Evolutionary conservation across 2,329 filamentous ascomycete genomes (phyloP).

Genomic region (Trichophaea hybrida): DNA sequence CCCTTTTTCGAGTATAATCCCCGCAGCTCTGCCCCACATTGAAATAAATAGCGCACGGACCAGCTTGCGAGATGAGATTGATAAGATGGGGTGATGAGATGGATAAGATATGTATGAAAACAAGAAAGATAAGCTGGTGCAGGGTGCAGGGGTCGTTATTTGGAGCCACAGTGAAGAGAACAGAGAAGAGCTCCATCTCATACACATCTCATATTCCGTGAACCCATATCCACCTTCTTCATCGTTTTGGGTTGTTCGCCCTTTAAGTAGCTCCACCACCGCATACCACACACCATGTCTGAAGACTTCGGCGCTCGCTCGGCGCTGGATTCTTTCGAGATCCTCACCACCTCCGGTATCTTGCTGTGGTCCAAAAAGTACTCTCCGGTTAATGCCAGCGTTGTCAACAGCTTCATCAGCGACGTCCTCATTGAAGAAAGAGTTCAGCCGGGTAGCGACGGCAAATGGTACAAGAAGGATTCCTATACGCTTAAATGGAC

Average conservation of each 20-base stretch:
- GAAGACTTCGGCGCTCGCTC: slow-evolving; percentile 17
- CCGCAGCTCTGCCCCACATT: not conserved
- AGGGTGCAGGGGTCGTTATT: too few species aligned
- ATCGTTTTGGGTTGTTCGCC: not conserved
- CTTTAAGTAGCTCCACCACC: not conserved
- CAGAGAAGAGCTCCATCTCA: not conserved
- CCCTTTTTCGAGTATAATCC: too few species aligned
- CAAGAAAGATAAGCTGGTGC: too few species aligned
- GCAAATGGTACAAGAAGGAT: slow-evolving; percentile 67
- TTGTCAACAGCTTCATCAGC: slow-evolving; percentile 88
- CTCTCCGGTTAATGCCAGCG: slow-evolving; percentile 59
- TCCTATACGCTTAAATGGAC: slow-evolving; percentile 94
- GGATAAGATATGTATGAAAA: too few species aligned
- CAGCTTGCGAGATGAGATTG: not conserved
- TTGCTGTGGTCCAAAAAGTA: slow-evolving; percentile 92
- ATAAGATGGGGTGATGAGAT: not conserved
- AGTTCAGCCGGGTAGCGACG: slow-evolving; percentile 42
- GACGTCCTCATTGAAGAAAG: slow-evolving; percentile 98
- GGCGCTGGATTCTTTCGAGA: slow-evolving; percentile 81
- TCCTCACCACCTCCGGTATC: slow-evolving; percentile 87
- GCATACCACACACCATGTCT: not conserved
- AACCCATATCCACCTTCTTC: not conserved
- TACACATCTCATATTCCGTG: not conserved
- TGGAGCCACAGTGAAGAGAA: too few species aligned
- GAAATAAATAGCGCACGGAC: not conserved